Base-by-base conservation (phyloP, 106 monocot genomes). In the Apostasia shenzhenica region DNA sequence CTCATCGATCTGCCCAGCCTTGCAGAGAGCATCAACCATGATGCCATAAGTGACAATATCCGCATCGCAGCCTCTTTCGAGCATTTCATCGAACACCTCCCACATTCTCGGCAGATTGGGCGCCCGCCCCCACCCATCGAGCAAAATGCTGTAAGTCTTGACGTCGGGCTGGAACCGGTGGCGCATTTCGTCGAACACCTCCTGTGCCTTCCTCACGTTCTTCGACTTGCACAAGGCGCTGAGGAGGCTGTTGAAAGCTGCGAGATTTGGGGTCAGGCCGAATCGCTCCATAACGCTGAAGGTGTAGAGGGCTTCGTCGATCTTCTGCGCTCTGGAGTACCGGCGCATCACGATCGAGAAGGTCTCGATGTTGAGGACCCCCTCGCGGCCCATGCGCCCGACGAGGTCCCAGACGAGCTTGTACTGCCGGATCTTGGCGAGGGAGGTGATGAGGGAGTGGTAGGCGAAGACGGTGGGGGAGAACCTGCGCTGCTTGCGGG, bases 31-130 rank as follows among this genome's bases (percentile, higher is more conserved):
- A 59, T 99, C 99, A 1, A 99, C 90, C 92, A 99, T 87, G 51
- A 99, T 93, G 5, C 99, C 90, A 42, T 99, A 99, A 0, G 99
- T 99, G 42, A 99, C 87, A 5, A 90, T 78, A 65, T 99, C 99
- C 2, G 93, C 81, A n/a, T 83, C 71, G 47, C 87, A 92, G 1
- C 87, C 89, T 4, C 62, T 69, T 1, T 69, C 80, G 1, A 67
- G 47, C 99, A 93, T 99, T 68, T 83, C 78, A 1, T 58, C 44
- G 39, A 85, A 85, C 8, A 93, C 69, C 61, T 93, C 78, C 14
- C 85, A 68, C 76, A 93, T 90, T 63, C 82, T 99, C 0, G 90
- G 87, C 71, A 99, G 54, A 53, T 99, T 89, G 1, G 99, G 99
- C 5, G 70, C 99, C 66, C 83, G 61, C 6, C 99, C 97, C 99